phyloP scores from a whole-genome alignment of 257 asterid genomes.

The Verbascum thapsus region DNA sequence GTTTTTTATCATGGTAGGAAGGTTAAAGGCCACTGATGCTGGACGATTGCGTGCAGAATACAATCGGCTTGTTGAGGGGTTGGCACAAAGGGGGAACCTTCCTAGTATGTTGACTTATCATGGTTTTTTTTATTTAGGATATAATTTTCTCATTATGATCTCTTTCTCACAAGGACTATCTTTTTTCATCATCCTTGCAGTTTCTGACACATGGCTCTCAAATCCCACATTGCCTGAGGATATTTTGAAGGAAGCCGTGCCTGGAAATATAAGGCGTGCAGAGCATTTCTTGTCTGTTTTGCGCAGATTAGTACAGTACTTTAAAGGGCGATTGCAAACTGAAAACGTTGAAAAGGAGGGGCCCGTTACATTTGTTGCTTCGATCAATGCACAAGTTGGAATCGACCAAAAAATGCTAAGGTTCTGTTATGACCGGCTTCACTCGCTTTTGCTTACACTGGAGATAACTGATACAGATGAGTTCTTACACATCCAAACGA shows the following conservation, averaged over 20 bases:
- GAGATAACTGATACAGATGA: constrained; percentile 97
- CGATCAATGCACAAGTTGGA: constrained; percentile 83
- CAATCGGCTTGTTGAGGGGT: constrained; percentile 92
- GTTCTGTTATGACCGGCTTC: constrained; percentile 94
- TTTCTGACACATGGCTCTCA: constrained; percentile 74
- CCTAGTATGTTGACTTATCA: constrained; percentile 57
- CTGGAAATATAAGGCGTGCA: constrained; percentile 96
- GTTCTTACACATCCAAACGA: constrained; percentile 83
- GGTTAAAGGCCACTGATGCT: constrained; percentile 99
- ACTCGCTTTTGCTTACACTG: constrained; percentile 88
- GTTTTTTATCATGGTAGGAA: constrained; percentile 81
- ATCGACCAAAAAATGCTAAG: constrained; percentile 90
- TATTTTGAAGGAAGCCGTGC: constrained; percentile 94
- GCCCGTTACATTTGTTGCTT: constrained; percentile 90
- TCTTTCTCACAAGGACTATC: constrained; percentile 23
- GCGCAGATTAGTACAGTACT: constrained; percentile 85
- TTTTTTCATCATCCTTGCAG: constrained; percentile 46
- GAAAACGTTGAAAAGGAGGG: constrained; percentile 98
- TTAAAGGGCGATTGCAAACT: constrained; percentile 70
- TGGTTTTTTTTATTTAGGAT: constrained; percentile 19
- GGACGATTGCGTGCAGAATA: constrained; percentile 96
- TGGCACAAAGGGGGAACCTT: constrained; percentile 88
- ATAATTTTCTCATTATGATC: constrained; percentile 20
- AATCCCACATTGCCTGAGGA: constrained; percentile 93
- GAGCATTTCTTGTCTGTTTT: constrained; percentile 92